phyloP scores from a whole-genome alignment of 371 early-diverging fungal genomes.

The Thermomucor indicae-seudaticae region DNA sequence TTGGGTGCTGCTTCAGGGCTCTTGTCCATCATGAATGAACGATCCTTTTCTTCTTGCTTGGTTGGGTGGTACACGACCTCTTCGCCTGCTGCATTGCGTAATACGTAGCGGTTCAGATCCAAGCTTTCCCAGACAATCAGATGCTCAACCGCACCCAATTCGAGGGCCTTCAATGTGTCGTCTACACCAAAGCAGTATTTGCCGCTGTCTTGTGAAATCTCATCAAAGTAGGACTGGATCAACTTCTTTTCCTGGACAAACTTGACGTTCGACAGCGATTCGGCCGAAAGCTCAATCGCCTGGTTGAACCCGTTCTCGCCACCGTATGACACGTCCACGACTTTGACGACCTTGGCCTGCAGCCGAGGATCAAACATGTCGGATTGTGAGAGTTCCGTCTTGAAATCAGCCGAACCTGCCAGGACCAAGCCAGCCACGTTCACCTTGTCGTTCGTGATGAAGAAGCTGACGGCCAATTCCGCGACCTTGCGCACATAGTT shows the following conservation, averaged over 20 bases:
- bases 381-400: constrained; percentile 92
- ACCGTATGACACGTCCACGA: constrained; percentile 99
- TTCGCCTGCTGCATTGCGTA: constrained; percentile 64
- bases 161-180: constrained; percentile 97
- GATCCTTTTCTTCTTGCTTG: constrained; percentile 76
- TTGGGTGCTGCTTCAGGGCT: constrained; percentile 48
- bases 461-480: constrained; percentile 85
- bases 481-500: constrained; percentile 99
- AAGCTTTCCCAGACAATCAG: constrained; percentile 98
- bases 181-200: constrained; percentile 97
- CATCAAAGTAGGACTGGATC: constrained; percentile 96
- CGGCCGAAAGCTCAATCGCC: constrained; percentile 96
- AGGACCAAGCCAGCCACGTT: constrained; percentile 95
- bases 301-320: constrained; percentile 99
- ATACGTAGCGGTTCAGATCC: constrained; percentile 68
- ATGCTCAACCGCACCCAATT: constrained; percentile 96
- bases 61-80: constrained; percentile 65
- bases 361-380: constrained; percentile 96
- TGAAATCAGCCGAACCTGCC: constrained; percentile 99
- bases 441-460: constrained; percentile 39
- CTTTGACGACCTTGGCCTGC: constrained; percentile 84
- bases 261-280: constrained; percentile 95
- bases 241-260: constrained; percentile 99
- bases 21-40: constrained; percentile 28
- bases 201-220: constrained; percentile 96